Evolutionary conservation across 371 early-diverging fungal species (phyloP).

Genomic region (Capillidium heterosporum): DNA sequence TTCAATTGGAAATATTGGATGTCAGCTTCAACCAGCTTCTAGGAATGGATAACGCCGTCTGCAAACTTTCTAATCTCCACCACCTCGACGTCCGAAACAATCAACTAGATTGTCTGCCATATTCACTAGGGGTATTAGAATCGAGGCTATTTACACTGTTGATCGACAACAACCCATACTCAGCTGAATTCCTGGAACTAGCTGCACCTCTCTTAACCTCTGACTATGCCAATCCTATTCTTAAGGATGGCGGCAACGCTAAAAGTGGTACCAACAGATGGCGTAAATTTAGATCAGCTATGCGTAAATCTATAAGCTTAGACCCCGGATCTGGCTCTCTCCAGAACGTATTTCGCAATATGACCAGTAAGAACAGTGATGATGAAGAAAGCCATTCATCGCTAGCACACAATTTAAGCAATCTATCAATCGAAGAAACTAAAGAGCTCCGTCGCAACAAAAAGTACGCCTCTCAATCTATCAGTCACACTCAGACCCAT

Average conservation of each 20-base stretch:
- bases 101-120: neutral
- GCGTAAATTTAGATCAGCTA: neutral
- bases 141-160: slow-evolving; percentile 5
- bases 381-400: neutral
- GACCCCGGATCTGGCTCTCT: neutral
- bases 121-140: slow-evolving; percentile 2
- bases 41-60: neutral
- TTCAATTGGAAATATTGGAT: slow-evolving; percentile 3
- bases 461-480: neutral
- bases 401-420: neutral
- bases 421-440: neutral
- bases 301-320: slow-evolving; percentile 2
- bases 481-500: too few relatives aligned
- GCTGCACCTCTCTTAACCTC: neutral
- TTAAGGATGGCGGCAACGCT: neutral
- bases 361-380: neutral
- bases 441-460: neutral
- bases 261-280: neutral
- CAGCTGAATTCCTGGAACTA: neutral
- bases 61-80: slow-evolving; percentile 1
- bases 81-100: slow-evolving; percentile 4
- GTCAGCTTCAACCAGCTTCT: neutral
- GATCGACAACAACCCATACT: slow-evolving; percentile 4
- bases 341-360: too few relatives aligned
- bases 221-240: too few relatives aligned